Evolutionary conservation across 306 rosid genomes (phyloP).

Genomic region (Senna tora): DNA sequence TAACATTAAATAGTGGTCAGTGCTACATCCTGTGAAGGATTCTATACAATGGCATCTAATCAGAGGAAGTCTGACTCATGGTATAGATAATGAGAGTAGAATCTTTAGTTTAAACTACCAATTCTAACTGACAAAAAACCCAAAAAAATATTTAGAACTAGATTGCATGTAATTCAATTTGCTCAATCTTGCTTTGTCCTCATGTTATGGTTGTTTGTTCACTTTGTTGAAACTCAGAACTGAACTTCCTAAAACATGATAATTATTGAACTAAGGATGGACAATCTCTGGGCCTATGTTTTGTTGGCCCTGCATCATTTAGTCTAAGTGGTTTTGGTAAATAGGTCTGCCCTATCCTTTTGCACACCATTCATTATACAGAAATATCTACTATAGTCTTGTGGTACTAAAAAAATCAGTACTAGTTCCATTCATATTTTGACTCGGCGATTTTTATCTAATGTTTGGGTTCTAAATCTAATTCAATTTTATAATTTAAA

Average conservation of each 20-base stretch:
- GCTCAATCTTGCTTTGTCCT: conserved; percentile 12
- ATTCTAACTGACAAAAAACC: conserved; percentile 20
- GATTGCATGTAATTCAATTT: conserved; percentile 21
- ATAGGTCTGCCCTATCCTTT: not conserved
- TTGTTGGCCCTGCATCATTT: conserved; percentile 18
- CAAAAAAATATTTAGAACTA: not conserved
- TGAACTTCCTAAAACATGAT: conserved; percentile 16
- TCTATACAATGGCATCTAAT: conserved; percentile 25
- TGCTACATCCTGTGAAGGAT: conserved; percentile 21
- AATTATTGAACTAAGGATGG: conserved; percentile 25
- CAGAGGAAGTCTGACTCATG: conserved; percentile 21
- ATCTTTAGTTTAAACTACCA: conserved; percentile 17
- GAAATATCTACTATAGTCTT: too few relatives aligned
- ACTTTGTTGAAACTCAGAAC: conserved; percentile 6
- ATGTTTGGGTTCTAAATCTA: too few relatives aligned
- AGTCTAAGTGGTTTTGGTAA: conserved; percentile 26
- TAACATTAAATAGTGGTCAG: conserved; percentile 21
- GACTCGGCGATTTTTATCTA: too few relatives aligned
- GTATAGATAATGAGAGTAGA: conserved; percentile 8
- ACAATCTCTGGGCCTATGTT: conserved; percentile 1
- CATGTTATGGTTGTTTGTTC: not conserved
- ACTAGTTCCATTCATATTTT: too few relatives aligned
- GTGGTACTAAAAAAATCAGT: too few relatives aligned
- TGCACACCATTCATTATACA: not conserved
- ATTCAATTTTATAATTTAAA: too few relatives aligned